Evolutionary conservation across 805 yeast species (phyloP), one percentile per base, ranked within the genome.

Genomic region (Candida nanaspora): DNA sequence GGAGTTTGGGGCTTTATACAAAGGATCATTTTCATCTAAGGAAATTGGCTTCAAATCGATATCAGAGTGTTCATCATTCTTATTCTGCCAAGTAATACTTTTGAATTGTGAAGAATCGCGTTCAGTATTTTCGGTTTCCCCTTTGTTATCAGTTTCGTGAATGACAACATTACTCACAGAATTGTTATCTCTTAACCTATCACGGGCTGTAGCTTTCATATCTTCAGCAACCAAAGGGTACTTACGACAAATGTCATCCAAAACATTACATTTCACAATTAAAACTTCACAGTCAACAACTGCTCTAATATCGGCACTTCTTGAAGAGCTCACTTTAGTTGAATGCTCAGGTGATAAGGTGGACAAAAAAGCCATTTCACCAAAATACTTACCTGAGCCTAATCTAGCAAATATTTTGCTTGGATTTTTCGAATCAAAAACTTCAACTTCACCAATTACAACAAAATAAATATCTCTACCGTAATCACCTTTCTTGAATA

Each of bases 301-400:
- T 0, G 87, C 69, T 44, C 88, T 65, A 27, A 83, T 78, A 43
- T 76, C 75, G 0, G 88, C 89, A 33, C 80, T 72, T 47, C 89
- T 60, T 7, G 56, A 38, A 42, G 52, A 34, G 48, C 61, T 50
- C 40, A 43, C 36, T 29, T 41, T 44, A 9, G 47, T 39, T 14
- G 53, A 51, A 35, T 61, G 55, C 20, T 65, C 58, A 26, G 51
- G 52, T 31, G 57, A 43, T 18, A 78, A 50, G 11, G 69, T 68
- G 3, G 76, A 63, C 33, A 83, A 58, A 49, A 82, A 83, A 0
- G 86, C 74, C 80, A 82, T 79, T 56, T 82, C 91, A 19, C 93
- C 93, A 61, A 83, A 82, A 58, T 80, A 82, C 27, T 78, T 71
- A 18, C 84, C 86, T 14, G 76, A 59, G 2, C 76, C 70, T 21